Base-by-base conservation (phyloP, 2,329 filamentous ascomycete genomes). In the Arthrobotrys conoides region DNA sequence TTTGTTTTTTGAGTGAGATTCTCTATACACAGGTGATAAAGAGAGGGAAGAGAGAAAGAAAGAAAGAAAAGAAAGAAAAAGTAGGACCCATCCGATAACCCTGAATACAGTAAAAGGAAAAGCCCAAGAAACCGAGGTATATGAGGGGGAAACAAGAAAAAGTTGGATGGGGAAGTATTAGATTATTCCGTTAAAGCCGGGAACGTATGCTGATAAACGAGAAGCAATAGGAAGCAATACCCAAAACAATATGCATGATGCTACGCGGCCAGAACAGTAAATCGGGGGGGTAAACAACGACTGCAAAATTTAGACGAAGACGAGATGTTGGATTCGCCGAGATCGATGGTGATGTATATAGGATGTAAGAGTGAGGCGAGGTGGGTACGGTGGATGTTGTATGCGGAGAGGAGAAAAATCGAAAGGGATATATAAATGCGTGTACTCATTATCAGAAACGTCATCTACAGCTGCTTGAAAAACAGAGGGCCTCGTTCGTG, bases 151-250 rank as follows among this genome's bases (percentile, higher is more conserved):
- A 48, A 48, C 44, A 48, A 24, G 24, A 24, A 24, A 22, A 71
- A 71, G 55, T 3, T 30, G 59, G 41, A 20, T 4, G 14, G 63
- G 16, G 51, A 80, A 63, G 46, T 59, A 66, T 68, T 78, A 80
- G 68, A 79, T 64, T 80, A 76, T 75, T 75, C 78, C 81, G 80
- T 71, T 75, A 70, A 71, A 81, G 64, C 68, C 73, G 71, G 66
- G 48, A 68, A 64, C 63, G 61, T 64, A 66, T 70, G 67, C 69
- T 67, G 48, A 44, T 30, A 65, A 71, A 41, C 30, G 69, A 80
- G 48, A 49, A 55, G 48, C 18, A 46, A 44, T 24, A 57, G 20
- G 63, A 66, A 41, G 20, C 44, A 65, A 59, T 53, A 69, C 71
- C 71, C 64, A 55, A 48, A 70, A 70, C 57, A 77, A 20, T 63